phyloP scores from a whole-genome alignment of 768 basidiomycete genomes.

The Gloeophyllum trabeum region DNA sequence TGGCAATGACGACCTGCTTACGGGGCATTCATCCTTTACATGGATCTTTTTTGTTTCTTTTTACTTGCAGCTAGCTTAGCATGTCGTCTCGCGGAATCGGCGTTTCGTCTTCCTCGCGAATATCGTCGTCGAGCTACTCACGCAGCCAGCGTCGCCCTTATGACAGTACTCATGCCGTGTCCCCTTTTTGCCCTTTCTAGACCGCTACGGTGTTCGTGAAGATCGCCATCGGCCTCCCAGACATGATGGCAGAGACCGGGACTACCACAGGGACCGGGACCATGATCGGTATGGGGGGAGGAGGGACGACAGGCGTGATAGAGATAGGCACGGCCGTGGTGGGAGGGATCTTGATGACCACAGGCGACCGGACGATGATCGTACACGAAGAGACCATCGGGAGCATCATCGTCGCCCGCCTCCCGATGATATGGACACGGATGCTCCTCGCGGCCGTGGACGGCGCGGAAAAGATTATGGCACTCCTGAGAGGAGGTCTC shows the following conservation, averaged over 20 bases:
- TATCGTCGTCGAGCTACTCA: slow-evolving; percentile 1
- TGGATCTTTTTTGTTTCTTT: neutral
- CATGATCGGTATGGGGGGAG: slow-evolving; percentile 17
- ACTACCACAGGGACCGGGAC: slow-evolving; percentile 19
- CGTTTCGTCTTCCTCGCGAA: slow-evolving; percentile 1
- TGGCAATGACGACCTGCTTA: slow-evolving; percentile 1
- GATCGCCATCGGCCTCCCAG: slow-evolving; percentile 36
- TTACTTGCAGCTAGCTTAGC: slow-evolving; percentile 5
- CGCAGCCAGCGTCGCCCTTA: neutral
- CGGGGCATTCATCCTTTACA: slow-evolving; percentile 4
- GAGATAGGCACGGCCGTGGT: slow-evolving; percentile 31
- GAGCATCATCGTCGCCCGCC: slow-evolving; percentile 20
- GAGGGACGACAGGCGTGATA: slow-evolving; percentile 40
- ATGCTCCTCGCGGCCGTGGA: slow-evolving; percentile 18
- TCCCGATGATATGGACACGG: slow-evolving; percentile 11
- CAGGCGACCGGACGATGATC: slow-evolving; percentile 29
- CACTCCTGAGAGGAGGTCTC: slow-evolving; percentile 73
- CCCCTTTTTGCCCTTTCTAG: slow-evolving; percentile 32
- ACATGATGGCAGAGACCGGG: slow-evolving; percentile 20
- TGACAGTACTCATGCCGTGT: slow-evolving; percentile 12
- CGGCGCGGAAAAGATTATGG: slow-evolving; percentile 26
- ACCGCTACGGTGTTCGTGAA: slow-evolving; percentile 47
- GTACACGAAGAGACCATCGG: slow-evolving; percentile 32
- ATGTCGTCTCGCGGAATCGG: neutral
- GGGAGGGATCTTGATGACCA: slow-evolving; percentile 36